Conservation (phyloP, 768 basidiomycete genomes). For the Chalciporus sphaerocephalus region DNA sequence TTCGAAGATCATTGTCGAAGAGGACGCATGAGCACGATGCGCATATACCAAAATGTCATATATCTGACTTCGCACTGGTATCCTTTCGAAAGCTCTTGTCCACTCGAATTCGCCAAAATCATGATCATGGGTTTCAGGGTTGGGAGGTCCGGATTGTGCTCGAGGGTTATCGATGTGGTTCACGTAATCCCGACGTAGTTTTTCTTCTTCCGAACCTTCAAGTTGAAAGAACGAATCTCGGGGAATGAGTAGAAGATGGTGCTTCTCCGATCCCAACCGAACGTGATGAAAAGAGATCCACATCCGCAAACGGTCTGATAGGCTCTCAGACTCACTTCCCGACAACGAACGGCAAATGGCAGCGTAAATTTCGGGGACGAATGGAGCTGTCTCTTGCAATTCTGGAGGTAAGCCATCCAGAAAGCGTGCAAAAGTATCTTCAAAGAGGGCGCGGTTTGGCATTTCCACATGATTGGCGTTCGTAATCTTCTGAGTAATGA, state of each 20-base stretch:
- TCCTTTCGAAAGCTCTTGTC: conserved; percentile 48
- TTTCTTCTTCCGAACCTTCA: conserved; percentile 47
- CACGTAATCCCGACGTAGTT: conserved; percentile 44
- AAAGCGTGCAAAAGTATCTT: conserved; percentile 47
- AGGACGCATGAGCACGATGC: conserved; percentile 54
- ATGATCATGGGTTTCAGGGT: conserved; percentile 16
- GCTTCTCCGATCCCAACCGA: conserved; percentile 55
- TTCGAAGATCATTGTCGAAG: conserved; percentile 53
- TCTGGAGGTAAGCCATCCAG: conserved; percentile 48
- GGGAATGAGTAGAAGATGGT: conserved; percentile 54
- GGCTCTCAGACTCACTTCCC: conserved; percentile 26
- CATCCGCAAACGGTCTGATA: conserved; percentile 42
- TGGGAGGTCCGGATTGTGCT: conserved; percentile 12
- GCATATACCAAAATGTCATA: conserved; percentile 67
- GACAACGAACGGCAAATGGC: conserved; percentile 47
- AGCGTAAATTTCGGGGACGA: conserved; percentile 52
- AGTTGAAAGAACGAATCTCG: conserved; percentile 56
- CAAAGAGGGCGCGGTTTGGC: conserved; percentile 52
- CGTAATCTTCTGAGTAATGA: conserved; percentile 51
- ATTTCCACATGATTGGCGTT: conserved; percentile 54
- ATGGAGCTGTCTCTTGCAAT: conserved; percentile 56
- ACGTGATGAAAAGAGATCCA: conserved; percentile 62
- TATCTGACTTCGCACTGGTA: conserved; percentile 63
- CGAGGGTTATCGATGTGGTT: conserved; percentile 32
- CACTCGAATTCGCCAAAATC: conserved; percentile 31